Evolutionary conservation across 805 yeast species (phyloP), one percentile per base, ranked within the genome.

Genomic region (Starmerella sp.): DNA sequence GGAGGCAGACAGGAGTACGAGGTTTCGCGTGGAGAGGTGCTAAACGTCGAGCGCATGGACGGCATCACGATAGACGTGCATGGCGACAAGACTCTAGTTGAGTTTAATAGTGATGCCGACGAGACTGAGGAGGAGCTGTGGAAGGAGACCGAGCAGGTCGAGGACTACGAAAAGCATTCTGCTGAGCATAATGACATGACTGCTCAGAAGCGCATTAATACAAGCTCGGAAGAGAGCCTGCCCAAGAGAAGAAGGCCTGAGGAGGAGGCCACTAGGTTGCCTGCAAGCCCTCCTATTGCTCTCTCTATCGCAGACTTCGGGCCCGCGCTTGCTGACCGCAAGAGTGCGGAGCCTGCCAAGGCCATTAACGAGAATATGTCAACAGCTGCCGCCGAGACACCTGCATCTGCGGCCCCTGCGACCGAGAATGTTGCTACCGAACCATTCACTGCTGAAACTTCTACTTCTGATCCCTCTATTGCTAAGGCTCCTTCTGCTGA

Each of bases 51-150:
- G 6, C 75, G 77, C 53, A 74, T 80, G 42, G 73, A 77, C 47
- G 83, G 83, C 43, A 73, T 86, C 6, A 69, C 81, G 22, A 63
- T 90, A 52, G 91, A 87, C 63, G 76, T 91, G 52, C 81, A 86
- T 60, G 84, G 85, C n/a, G 80, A 82, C 53, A 65, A 78, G 15
- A 69, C 78, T 1, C 64, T 80, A 48, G 67, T 83, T 32, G 81
- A 81, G 58, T 75, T 78, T 5, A 67, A 65, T 17, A 74, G 72
- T 41, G 70, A 68, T 17, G 68, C 64, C 6, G 81, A 78, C 34
- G 78, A 77, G 51, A 68, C 71, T 13, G 68, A 67, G 38, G 73
- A 69, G 28, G 73, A 69, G 50, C 54, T 48, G 48, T 54, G 59
- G 54, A 51, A 55, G 14, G 54, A 43, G 14, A 14, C 36, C 10